These are phyloP conservation scores for Acacia acuminata DNA, from an alignment of 306 rosid species.

Conservation along the genomic window DNA sequence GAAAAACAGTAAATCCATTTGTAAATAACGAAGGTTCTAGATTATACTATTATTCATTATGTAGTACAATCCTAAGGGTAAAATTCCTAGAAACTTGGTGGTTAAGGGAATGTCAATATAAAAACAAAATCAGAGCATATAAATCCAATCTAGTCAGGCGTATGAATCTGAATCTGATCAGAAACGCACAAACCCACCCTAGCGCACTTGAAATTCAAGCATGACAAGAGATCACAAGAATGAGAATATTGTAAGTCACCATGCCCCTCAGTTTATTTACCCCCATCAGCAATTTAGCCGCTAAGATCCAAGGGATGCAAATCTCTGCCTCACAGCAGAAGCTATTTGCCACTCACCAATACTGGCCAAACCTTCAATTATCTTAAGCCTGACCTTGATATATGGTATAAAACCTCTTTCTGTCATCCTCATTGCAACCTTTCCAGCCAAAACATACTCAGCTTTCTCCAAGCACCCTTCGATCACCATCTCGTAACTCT, in stretches of 20 bases:
- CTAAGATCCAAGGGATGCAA: conserved; percentile 46
- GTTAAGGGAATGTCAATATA: not conserved
- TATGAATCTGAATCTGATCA: not conserved
- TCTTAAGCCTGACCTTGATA: conserved; percentile 71
- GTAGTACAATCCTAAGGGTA: not conserved
- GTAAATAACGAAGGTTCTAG: not conserved
- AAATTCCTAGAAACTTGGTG: not conserved
- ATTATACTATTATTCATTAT: not conserved
- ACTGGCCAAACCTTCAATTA: conserved; percentile 72
- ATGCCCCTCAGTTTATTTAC: not conserved
- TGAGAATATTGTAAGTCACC: not conserved
- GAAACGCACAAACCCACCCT: not conserved
- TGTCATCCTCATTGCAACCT: conserved; percentile 70
- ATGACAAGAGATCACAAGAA: not conserved
- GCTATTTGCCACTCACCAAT: conserved; percentile 74
- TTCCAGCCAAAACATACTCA: conserved; percentile 78
- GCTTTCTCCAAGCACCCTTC: conserved; percentile 75
- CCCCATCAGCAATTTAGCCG: conserved; percentile 1
- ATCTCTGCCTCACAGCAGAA: conserved; percentile 72
- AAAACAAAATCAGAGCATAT: not conserved
- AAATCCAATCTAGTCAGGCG: not conserved
- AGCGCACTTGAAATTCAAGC: not conserved
- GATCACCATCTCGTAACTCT: conserved; percentile 57
- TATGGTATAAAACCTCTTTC: conserved; percentile 55
- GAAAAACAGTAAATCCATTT: not conserved